Evolutionary conservation across 129 eudicot species (phyloP), one percentile per base, ranked within the genome.

Genomic region (Glebionis coronaria): DNA sequence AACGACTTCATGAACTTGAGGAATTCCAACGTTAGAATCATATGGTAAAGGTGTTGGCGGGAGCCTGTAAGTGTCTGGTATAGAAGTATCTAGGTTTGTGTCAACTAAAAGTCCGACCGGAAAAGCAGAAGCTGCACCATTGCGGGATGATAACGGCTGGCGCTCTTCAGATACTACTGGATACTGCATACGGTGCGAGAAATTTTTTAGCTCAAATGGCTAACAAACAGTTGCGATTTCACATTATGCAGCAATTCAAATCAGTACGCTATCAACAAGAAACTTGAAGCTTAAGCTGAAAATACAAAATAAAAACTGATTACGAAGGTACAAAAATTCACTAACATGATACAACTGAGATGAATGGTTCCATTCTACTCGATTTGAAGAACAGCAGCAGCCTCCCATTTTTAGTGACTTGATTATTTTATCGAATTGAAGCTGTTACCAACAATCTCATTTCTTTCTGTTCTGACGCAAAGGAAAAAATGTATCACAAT

Each of bases 21-120:
- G 82, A 57, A 52, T 73, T 63, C 77, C 73, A 70, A 5, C 2
- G 0, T 35, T 35, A 35, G 42, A 35, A 35, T 89, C 95, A 65
- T 84, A 93, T 6, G 99, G 99, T 49, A 86, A 28, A 47, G 98
- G 98, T 38, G 84, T 44, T 15, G 98, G 98, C 21, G 90, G 98
- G 18, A 85, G 80, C 38, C 83, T 79, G 62, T 82, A 92, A 49
- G 92, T 92, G 78, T 86, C 95, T 1, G 90, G 96, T 71, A 74
- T 74, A 53, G 96, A 80, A 9, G 95, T 88, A 45, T 92, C 96
- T 20, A 89, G 79, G 84, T 93, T 89, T 27, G 99, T 87, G 69
- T 93, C 95, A 56, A 93, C 97, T 73, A 89, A 76, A 44, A 93
- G 84, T 44, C 88, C 95, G 4, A 85, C 68, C n/a, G 95, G 79